phyloP scores from a whole-genome alignment of 441 rosid species.

The Lagerstroemia fauriei region DNA sequence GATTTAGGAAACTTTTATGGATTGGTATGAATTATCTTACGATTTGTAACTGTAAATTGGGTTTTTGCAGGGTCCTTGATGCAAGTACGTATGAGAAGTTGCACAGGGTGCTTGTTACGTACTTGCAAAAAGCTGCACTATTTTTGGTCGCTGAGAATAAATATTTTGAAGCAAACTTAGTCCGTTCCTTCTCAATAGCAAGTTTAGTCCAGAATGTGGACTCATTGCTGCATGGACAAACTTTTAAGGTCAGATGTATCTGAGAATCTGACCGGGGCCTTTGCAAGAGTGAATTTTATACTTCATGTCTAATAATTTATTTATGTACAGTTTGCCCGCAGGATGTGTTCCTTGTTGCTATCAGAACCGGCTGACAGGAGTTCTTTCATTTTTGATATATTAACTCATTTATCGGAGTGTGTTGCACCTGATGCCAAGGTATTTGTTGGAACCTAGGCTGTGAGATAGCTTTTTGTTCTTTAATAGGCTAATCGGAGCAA shows the following conservation, averaged over 20 bases:
- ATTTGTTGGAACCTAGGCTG: constrained; percentile 21
- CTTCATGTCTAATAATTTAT: constrained; percentile 25
- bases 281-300: neutral
- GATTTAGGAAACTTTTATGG: neutral
- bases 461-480: neutral
- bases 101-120: constrained; percentile 53
- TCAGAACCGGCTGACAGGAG: constrained; percentile 39
- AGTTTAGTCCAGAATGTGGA: constrained; percentile 54
- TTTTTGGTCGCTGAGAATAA: constrained; percentile 56
- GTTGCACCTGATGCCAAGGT: constrained; percentile 66
- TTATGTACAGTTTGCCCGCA: constrained; percentile 65
- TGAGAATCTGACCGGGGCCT: constrained; percentile 2
- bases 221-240: constrained; percentile 64
- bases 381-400: constrained; percentile 41
- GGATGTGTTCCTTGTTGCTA: constrained; percentile 60
- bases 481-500: neutral
- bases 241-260: constrained; percentile 53
- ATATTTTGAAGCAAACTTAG: constrained; percentile 48
- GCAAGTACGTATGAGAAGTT: constrained; percentile 56
- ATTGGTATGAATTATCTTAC: neutral
- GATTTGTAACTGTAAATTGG: constrained; percentile 12
- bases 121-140: constrained; percentile 53
- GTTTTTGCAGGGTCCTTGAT: constrained; percentile 56
- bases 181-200: constrained; percentile 43
- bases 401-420: constrained; percentile 44